Evolutionary conservation across 257 asterid genomes (phyloP), one percentile per base, ranked within the genome.

Genomic region (Asclepias syriaca): DNA sequence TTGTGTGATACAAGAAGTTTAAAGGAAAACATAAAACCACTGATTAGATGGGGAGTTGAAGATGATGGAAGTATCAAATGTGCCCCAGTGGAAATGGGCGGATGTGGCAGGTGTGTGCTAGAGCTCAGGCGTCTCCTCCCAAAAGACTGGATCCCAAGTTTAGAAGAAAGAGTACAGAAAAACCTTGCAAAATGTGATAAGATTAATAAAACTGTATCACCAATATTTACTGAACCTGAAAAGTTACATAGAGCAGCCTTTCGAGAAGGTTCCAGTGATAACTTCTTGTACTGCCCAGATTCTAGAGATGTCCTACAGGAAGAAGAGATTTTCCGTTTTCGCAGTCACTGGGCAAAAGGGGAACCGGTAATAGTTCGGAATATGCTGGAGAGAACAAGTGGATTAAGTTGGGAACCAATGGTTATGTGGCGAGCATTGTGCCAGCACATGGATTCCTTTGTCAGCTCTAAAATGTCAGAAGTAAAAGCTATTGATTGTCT

Each of bases 381-480:
- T 65, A 92, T 85, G 77, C 92, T 91, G 55, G 90, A 86, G 74
- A 89, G 81, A 65, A 79, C 97, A 5, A 85, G 85, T 58, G 93
- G 98, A 5, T 77, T 94, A 72, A 94, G 99, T 74, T 94, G 99
- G 99, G 98, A 91, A 75, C 99, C 99, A 21, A 82, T 80, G 95
- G 99, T 94, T 56, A 91, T 94, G 97, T 87, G 87, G 96, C 98
- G 99, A 63, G 97, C 97, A 53, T 75, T 94, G 81, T 81, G 89
- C 59, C 95, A 86, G 81, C 85, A 77, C 72, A 66, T 74, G 19
- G 82, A 91, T 76, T 72, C 67, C 7, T 56, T 58, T 40, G 74
- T 78, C 66, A 61, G 81, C 80, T 75, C 93, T 63, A 86, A 81
- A 74, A 83, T 78, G 83, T 84, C 90, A 6, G 85, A 79, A 54